These are phyloP conservation scores for Phaeotremella skinneri DNA, from an alignment of 768 basidiomycete genomes.

Conservation along the genomic window DNA sequence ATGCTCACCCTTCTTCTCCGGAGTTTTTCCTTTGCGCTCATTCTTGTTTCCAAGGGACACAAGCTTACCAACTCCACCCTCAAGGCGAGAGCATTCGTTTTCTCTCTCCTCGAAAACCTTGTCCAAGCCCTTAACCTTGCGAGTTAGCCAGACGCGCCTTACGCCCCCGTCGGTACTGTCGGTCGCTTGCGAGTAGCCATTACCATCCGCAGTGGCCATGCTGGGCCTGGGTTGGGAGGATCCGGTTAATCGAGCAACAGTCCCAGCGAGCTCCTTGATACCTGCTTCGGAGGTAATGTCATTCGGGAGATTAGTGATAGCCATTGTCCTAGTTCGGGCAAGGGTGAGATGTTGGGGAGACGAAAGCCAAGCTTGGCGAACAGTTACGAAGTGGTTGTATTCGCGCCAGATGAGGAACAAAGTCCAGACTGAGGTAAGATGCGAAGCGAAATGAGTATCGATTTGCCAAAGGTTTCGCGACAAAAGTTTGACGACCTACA, in stretches of 20 bases:
- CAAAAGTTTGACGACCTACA: neutral
- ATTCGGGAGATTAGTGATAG: constrained; percentile 47
- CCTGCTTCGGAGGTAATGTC: constrained; percentile 38
- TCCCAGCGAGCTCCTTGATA: constrained; percentile 42
- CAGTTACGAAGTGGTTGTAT: constrained; percentile 47
- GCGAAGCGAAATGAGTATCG: neutral
- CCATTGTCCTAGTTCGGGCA: constrained; percentile 48
- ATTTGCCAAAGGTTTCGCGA: constrained; percentile 4
- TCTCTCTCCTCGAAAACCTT: constrained; percentile 50
- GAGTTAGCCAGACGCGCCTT: constrained; percentile 49
- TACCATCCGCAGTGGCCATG: constrained; percentile 5
- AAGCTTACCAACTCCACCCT: constrained; percentile 50
- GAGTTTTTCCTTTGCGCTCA: constrained; percentile 50
- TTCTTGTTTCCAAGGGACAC: constrained; percentile 50
- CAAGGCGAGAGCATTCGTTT: constrained; percentile 48
- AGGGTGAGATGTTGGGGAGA: constrained; percentile 46
- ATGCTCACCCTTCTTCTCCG: constrained; percentile 42
- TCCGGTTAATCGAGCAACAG: constrained; percentile 29
- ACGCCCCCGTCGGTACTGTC: constrained; percentile 30
- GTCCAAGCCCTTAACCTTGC: constrained; percentile 47
- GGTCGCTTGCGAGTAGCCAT: constrained; percentile 15
- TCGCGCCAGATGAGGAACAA: constrained; percentile 48
- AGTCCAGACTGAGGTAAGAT: constrained; percentile 40
- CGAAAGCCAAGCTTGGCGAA: constrained; percentile 50
- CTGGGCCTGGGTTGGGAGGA: constrained; percentile 14